These are phyloP conservation scores for Rhododendron ovatum DNA, from an alignment of 148 eudicot species.

Conservation along the genomic window DNA sequence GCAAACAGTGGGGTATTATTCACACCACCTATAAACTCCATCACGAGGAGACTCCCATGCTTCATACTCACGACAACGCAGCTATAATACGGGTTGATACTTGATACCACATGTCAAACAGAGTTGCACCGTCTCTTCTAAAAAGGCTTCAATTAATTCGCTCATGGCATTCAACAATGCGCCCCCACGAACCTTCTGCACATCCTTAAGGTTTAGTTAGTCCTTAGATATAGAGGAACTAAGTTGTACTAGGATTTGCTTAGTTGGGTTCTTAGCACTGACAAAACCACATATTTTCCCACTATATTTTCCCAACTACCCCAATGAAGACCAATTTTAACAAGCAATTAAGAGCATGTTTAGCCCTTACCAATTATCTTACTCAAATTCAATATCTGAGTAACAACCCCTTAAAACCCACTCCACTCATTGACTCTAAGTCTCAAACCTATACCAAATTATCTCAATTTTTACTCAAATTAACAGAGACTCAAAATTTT, in stretches of 20 bases:
- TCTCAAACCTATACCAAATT: too few species aligned
- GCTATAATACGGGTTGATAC: not conserved
- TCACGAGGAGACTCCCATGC: not conserved
- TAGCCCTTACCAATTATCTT: too few species aligned
- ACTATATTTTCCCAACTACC: not conserved
- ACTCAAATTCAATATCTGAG: too few species aligned
- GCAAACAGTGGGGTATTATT: not conserved
- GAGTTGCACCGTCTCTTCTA: not conserved
- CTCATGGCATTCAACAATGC: not conserved
- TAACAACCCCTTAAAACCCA: too few species aligned
- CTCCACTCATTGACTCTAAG: too few species aligned
- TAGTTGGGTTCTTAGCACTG: too few species aligned
- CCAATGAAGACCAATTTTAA: not conserved
- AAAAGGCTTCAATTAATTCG: not conserved
- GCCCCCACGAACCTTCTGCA: not conserved
- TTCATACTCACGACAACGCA: not conserved
- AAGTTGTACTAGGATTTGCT: not conserved
- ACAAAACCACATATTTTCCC: not conserved
- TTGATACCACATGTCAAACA: not conserved
- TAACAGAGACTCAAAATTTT: too few species aligned
- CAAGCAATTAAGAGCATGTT: not conserved
- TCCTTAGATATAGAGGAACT: not conserved
- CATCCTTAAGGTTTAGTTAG: not conserved
- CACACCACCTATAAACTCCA: too few species aligned
- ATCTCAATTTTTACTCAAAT: too few species aligned